Evolutionary conservation across 202 grass and related monocot species (phyloP).

Genomic region (Schoenoplectus tabernaemontani): DNA sequence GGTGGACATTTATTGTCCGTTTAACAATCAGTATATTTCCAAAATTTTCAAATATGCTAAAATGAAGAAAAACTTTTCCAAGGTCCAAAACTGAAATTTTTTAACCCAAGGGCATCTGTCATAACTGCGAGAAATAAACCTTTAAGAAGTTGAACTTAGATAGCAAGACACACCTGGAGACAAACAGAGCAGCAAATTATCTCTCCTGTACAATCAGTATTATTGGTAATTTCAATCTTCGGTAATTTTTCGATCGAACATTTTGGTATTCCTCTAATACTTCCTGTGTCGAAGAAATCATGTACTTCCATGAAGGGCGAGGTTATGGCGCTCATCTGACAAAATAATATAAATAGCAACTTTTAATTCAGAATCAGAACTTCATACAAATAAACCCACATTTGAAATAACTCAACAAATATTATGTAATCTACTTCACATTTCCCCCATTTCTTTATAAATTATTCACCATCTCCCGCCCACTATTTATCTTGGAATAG

Average conservation of each 20-base stretch:
- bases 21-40: not conserved
- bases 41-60: no score
- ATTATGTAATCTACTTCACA: not conserved
- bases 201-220: slow-evolving; percentile 43
- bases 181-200: slow-evolving; percentile 76
- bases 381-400: not conserved
- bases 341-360: not conserved
- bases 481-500: not conserved
- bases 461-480: not conserved
- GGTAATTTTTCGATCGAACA: slow-evolving; percentile 44
- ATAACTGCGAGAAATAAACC: not conserved
- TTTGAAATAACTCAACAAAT: not conserved
- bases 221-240: slow-evolving; percentile 33
- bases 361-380: not conserved
- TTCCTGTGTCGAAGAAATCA: slow-evolving; percentile 70
- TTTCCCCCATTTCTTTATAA: not conserved
- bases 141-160: not conserved
- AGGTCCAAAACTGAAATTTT: not conserved
- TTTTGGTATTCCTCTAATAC: slow-evolving; percentile 31
- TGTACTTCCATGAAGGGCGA: slow-evolving; percentile 58
- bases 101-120: not conserved
- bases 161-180: slow-evolving; percentile 39
- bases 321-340: slow-evolving; percentile 77
- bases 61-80: not conserved
- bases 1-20: not conserved